Evolutionary conservation across 108 stramenopile genomes (phyloP).

Genomic region (Asterionellopsis glacialis): DNA sequence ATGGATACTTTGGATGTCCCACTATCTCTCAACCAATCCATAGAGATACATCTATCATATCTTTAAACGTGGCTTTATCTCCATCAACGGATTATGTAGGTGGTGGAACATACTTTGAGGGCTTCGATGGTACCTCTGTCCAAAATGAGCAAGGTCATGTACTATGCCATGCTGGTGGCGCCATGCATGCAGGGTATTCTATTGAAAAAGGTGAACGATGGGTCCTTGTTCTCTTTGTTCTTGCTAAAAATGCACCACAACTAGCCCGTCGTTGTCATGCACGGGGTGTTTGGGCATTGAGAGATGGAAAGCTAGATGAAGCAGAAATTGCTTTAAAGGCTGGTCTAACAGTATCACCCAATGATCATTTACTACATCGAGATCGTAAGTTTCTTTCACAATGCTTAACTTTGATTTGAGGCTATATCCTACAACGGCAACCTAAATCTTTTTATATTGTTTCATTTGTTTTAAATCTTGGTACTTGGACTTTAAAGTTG

Average conservation of each 20-base stretch:
- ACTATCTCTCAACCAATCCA: slow-evolving; percentile 19
- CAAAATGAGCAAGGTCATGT: slow-evolving; percentile 36
- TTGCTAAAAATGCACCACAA: slow-evolving; percentile 17
- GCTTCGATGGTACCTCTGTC: slow-evolving; percentile 11
- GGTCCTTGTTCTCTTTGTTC: slow-evolving; percentile 25
- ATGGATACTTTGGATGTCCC: neutral
- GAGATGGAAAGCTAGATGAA: slow-evolving; percentile 1
- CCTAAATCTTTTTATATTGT: too few relatives aligned
- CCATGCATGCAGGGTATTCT: slow-evolving; percentile 63
- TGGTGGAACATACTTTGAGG: slow-evolving; percentile 75
- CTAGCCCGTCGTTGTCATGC: slow-evolving; percentile 23
- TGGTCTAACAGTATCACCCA: slow-evolving; percentile 1
- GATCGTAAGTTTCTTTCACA: too few relatives aligned
- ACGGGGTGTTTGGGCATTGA: slow-evolving; percentile 1
- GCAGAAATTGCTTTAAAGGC: slow-evolving; percentile 6
- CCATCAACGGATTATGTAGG: slow-evolving; percentile 55
- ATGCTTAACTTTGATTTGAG: too few relatives aligned
- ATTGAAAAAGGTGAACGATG: slow-evolving; percentile 60
- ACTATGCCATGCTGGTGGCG: slow-evolving; percentile 41
- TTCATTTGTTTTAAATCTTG: too few relatives aligned
- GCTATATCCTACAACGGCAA: too few relatives aligned
- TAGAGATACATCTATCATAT: slow-evolving; percentile 66
- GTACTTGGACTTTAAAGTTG: neutral
- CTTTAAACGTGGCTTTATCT: slow-evolving; percentile 78
- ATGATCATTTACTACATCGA: slow-evolving; percentile 1